A percentile compares a stretch with the other conserved stretches of the same genome.
Conservation (phyloP, 176 grass and related monocot species). For the Eremochloa ophiuroides region DNA sequence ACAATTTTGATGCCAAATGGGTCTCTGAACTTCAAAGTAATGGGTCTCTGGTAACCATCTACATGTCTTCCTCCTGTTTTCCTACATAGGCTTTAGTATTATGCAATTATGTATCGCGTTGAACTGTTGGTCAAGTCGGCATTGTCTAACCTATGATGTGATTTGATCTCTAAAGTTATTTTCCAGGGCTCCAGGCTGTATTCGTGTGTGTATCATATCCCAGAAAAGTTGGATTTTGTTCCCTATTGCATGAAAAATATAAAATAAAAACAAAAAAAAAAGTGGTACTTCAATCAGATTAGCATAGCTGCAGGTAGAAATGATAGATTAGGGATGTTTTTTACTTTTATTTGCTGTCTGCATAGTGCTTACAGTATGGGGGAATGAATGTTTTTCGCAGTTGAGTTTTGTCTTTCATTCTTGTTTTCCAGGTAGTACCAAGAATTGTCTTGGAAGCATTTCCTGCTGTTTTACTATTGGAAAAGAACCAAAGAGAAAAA, state of each 20-base stretch:
- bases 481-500: slow-evolving; percentile 64
- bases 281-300: not conserved
- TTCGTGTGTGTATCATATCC: not conserved
- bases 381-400: not conserved
- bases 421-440: slow-evolving; percentile 70
- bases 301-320: not conserved
- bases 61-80: slow-evolving; percentile 15
- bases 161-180: not conserved
- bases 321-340: not conserved
- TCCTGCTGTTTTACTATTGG: slow-evolving; percentile 59
- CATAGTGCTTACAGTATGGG: not conserved
- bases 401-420: not conserved
- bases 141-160: not conserved
- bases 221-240: not conserved
- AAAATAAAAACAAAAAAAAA: not conserved
- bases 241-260: not conserved
- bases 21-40: slow-evolving; percentile 73
- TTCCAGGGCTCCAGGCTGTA: not conserved
- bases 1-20: slow-evolving; percentile 82
- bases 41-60: slow-evolving; percentile 53
- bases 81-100: not conserved
- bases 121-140: not conserved
- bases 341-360: not conserved
- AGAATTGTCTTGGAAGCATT: slow-evolving; percentile 93
- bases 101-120: not conserved